Evolutionary conservation across 176 grass and related monocot genomes (phyloP).

Genomic region (Carex pumila): DNA sequence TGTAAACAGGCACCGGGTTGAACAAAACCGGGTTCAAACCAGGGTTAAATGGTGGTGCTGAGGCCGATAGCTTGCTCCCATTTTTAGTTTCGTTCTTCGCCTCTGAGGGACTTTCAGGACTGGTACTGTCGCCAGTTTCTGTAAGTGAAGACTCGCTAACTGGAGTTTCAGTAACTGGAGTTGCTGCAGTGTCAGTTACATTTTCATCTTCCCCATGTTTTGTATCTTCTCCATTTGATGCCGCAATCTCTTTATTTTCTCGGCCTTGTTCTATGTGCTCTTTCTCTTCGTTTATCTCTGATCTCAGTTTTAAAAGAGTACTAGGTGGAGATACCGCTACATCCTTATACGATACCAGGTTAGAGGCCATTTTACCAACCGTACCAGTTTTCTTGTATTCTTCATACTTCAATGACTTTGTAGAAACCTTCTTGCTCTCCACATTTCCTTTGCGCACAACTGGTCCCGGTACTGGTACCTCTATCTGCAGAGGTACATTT

Average conservation of each 20-base stretch:
- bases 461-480: neutral
- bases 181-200: conserved; percentile 35
- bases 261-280: conserved; percentile 20
- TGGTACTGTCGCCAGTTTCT: conserved; percentile 43
- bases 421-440: neutral
- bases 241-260: conserved; percentile 26
- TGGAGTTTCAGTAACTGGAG: conserved; percentile 26
- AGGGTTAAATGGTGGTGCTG: conserved; percentile 93
- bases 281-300: conserved; percentile 52
- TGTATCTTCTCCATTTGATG: conserved; percentile 45
- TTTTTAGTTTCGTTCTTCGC: conserved; percentile 39
- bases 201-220: conserved; percentile 35
- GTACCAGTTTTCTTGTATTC: conserved; percentile 10
- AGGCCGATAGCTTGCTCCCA: conserved; percentile 96
- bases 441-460: neutral
- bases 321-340: conserved; percentile 83
- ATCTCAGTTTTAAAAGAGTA: conserved; percentile 60
- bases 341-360: conserved; percentile 90
- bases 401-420: conserved; percentile 1
- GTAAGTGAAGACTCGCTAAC: conserved; percentile 16
- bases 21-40: conserved; percentile 59
- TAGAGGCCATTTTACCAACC: conserved; percentile 54
- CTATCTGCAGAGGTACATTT: neutral
- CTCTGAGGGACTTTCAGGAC: conserved; percentile 32
- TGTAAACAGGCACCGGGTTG: conserved; percentile 51